A percentile compares a stretch with the other conserved stretches of the same genome.
These are phyloP conservation scores for Panellus pusillus DNA, from an alignment of 768 basidiomycete genomes.

Conservation along the genomic window DNA sequence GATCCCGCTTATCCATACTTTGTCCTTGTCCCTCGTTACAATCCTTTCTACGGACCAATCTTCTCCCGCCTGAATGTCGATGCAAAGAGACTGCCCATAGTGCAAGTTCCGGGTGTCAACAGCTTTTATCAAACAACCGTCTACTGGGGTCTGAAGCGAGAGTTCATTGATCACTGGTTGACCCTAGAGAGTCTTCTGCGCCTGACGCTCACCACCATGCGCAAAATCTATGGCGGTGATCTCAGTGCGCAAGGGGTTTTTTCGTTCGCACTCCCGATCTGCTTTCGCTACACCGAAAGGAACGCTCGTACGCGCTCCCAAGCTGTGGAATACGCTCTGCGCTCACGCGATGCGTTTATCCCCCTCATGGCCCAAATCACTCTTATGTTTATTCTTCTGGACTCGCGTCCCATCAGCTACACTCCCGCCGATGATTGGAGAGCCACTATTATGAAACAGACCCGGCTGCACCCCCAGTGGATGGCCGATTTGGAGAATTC, in stretches of 20 bases:
- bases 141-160: constrained; percentile 14
- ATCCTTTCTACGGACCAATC: constrained; percentile 11
- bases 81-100: constrained; percentile 8
- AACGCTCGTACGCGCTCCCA: background rate
- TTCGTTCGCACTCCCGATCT: constrained; percentile 5
- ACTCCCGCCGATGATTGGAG: constrained; percentile 7
- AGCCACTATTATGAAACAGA: background rate
- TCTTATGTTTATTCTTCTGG: constrained; percentile 12
- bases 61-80: constrained; percentile 13
- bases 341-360: constrained; percentile 17
- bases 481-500: constrained; percentile 13
- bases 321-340: constrained; percentile 7
- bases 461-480: constrained; percentile 12
- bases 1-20: constrained; percentile 13
- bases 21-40: constrained; percentile 10
- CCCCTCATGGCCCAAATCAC: constrained; percentile 13
- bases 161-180: constrained; percentile 11
- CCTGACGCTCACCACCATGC: constrained; percentile 9
- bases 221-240: constrained; percentile 3
- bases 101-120: background rate
- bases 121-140: no score
- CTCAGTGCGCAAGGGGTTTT: constrained; percentile 7
- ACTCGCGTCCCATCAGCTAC: background rate
- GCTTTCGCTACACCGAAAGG: constrained; percentile 11
- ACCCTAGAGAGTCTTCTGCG: constrained; percentile 14